Evolutionary conservation across 306 rosid species (phyloP).

Genomic region (Acacia melanoxylon): DNA sequence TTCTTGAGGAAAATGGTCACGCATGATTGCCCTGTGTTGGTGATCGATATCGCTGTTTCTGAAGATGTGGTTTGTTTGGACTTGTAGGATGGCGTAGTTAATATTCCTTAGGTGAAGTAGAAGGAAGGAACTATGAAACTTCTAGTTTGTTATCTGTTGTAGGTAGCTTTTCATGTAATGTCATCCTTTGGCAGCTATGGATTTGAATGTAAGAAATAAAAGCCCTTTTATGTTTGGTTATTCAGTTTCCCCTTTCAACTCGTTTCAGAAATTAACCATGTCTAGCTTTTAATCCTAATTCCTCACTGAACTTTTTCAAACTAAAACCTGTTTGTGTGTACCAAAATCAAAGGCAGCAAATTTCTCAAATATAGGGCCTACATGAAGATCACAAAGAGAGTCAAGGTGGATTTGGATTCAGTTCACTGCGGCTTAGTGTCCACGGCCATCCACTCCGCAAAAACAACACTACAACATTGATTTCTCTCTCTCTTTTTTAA

Average conservation of each 20-base stretch:
- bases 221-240: neutral
- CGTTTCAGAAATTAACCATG: neutral
- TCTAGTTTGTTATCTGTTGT: conserved; percentile 13
- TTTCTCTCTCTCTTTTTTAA: too few relatives aligned
- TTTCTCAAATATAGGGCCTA: neutral
- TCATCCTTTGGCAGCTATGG: conserved; percentile 2
- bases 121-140: conserved; percentile 1
- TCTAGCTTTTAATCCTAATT: neutral
- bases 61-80: conserved; percentile 24
- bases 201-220: conserved; percentile 20
- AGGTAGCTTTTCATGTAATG: conserved; percentile 21
- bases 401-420: too few relatives aligned
- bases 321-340: neutral
- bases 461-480: too few relatives aligned
- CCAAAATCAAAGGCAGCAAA: neutral
- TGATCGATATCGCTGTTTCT: neutral
- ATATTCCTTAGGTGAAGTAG: conserved; percentile 19
- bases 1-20: conserved; percentile 40
- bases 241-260: neutral
- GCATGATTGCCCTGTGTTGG: conserved; percentile 21
- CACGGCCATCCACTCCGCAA: too few relatives aligned
- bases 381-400: neutral
- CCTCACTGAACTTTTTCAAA: neutral
- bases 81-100: conserved; percentile 1
- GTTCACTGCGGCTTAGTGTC: too few relatives aligned